phyloP scores from a whole-genome alignment of 164 flowering plant species.

The Liriodendron chinense region DNA sequence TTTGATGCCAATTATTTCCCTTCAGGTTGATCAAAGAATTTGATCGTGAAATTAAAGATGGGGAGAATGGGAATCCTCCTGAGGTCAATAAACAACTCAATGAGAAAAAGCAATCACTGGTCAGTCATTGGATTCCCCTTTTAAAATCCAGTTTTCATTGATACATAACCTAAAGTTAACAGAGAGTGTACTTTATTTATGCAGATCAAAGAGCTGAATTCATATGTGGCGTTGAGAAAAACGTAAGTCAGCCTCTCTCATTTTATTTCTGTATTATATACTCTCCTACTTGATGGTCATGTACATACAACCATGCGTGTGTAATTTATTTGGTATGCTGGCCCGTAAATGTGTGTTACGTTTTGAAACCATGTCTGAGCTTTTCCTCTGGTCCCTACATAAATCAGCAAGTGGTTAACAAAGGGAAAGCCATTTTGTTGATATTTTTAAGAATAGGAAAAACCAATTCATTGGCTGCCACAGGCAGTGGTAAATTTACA shows the following conservation, averaged over 20 bases:
- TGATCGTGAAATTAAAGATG: constrained; percentile 94
- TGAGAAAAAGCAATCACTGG: constrained; percentile 95
- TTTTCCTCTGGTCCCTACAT: no score
- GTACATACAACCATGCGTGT: neutral
- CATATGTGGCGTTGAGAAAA: constrained; percentile 90
- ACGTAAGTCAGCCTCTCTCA: constrained; percentile 54
- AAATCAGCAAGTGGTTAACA: neutral
- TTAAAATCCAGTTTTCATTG: neutral
- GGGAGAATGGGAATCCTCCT: constrained; percentile 69
- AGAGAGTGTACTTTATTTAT: constrained; percentile 13
- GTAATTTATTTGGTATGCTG: neutral
- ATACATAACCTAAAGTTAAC: constrained; percentile 1
- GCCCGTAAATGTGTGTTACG: neutral
- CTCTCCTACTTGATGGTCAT: neutral
- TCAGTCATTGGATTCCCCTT: constrained; percentile 22
- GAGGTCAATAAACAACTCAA: constrained; percentile 85
- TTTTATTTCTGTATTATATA: neutral
- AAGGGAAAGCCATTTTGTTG: neutral
- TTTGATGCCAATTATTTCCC: neutral
- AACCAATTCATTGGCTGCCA: no score
- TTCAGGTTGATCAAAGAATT: constrained; percentile 88
- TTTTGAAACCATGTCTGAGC: no score
- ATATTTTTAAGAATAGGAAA: neutral
- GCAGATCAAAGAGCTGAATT: constrained; percentile 97
- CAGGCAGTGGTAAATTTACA: no score